These are phyloP conservation scores for Oryza rufipogon DNA, from an alignment of 176 grass and related monocot species.

Conservation along the genomic window DNA sequence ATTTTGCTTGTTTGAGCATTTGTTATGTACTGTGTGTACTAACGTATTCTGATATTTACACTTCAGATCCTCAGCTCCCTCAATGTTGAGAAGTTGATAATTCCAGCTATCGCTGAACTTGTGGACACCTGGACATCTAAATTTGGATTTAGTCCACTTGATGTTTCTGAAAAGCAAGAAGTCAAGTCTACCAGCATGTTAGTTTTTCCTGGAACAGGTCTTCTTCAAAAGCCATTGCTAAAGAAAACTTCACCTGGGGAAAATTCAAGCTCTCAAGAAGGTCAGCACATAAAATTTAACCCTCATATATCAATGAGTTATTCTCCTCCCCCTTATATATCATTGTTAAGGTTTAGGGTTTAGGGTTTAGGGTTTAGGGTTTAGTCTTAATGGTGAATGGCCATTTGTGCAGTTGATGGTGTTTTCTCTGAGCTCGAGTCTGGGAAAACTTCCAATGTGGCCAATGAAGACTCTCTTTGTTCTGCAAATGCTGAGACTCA, in stretches of 20 bases:
- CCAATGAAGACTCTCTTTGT: slow-evolving; percentile 36
- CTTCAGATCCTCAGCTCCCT: slow-evolving; percentile 85
- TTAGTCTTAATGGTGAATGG: background rate
- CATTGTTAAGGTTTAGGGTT: no score
- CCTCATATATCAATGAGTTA: slow-evolving; percentile 22
- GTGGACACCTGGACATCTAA: slow-evolving; percentile 84
- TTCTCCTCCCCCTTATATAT: slow-evolving; percentile 16
- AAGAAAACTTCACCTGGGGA: slow-evolving; percentile 48
- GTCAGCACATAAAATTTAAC: slow-evolving; percentile 51
- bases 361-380: no score
- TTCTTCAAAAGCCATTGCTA: slow-evolving; percentile 82
- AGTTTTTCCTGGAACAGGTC: slow-evolving; percentile 91
- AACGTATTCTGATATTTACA: slow-evolving; percentile 30
- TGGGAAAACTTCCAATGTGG: slow-evolving; percentile 21
- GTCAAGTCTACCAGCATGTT: slow-evolving; percentile 78
- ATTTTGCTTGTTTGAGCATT: slow-evolving; percentile 27
- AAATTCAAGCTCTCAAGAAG: slow-evolving; percentile 39
- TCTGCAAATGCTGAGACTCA: slow-evolving; percentile 25
- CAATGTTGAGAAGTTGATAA: slow-evolving; percentile 88
- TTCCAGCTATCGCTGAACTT: slow-evolving; percentile 90
- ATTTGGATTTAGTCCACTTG: slow-evolving; percentile 86
- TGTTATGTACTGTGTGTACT: slow-evolving; percentile 2
- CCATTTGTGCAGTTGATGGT: slow-evolving; percentile 35
- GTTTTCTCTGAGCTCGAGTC: slow-evolving; percentile 30
- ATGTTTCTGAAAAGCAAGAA: slow-evolving; percentile 71